Base-by-base conservation (phyloP, 1,139 yeast species). In the Suhomyces kunorum region DNA sequence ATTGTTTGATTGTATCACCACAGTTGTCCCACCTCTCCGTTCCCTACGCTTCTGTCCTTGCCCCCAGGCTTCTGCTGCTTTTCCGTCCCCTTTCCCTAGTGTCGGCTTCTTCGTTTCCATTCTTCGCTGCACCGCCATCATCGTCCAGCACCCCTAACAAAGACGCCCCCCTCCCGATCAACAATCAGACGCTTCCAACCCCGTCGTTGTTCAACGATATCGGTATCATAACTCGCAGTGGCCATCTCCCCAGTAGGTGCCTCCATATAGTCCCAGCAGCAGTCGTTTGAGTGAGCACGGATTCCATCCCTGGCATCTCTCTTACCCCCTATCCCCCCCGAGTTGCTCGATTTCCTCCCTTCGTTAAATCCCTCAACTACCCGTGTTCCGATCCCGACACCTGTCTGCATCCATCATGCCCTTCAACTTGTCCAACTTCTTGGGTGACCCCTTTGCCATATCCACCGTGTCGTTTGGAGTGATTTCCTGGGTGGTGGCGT, bases 401-500 rank as follows among this genome's bases (percentile, higher is more conserved):
- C 8, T n/a, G 7, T 27, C 19, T 8, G 15, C 30, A 12, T 15
- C 30, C 17, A 23, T 12, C 25, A 71, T 71, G 77, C 64, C 71
- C 8, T 61, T 71, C 45, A 61, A 58, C 37, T 40, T 80, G 42
- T 68, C 81, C 30, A 81, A 82, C 53, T 67, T 81, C 49, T 61
- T 77, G 17, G 75, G 83, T 27, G 87, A 82, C 56, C 89, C 90
- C 1, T 84, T 84, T 57, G 89, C 87, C 24, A 68, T 83, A 29
- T 70, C 87, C 16, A 80, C 89, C 14, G 64, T 82, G 29, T 74
- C 83, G 5, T 75, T 83, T 37, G 82, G 85, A 2, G 50, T 78
- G 14, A 67, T 83, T 27, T 67, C 87, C 4, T 92, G 98, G 98
- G 70, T 88, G 44, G 78, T 92, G 34, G 87, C 96, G 8, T 71